Evolutionary conservation across 1,284 basidiomycete species (phyloP).

Genomic region (Albatrellus sp.): DNA sequence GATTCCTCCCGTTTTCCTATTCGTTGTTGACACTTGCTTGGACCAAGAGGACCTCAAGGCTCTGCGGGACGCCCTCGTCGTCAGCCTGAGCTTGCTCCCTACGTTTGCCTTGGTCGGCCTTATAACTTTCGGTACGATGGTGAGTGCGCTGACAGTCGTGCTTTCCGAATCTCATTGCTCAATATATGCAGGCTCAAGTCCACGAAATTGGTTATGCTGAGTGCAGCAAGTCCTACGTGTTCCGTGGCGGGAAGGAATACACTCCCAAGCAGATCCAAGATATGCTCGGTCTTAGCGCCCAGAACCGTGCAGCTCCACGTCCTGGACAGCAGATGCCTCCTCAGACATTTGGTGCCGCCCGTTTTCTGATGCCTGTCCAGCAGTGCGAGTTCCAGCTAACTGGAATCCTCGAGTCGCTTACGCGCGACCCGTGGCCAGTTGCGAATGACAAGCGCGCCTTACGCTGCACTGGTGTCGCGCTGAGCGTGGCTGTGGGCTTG

Average conservation of each 20-base stretch:
- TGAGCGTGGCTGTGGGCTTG: slow-evolving; percentile 91
- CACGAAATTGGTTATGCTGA: slow-evolving; percentile 96
- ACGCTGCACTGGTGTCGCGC: slow-evolving; percentile 90
- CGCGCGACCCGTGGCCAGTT: slow-evolving; percentile 95
- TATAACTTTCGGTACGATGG: slow-evolving; percentile 97
- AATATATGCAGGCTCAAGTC: slow-evolving; percentile 70
- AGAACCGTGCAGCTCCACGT: slow-evolving; percentile 68
- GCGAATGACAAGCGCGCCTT: slow-evolving; percentile 92
- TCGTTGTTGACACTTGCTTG: slow-evolving; percentile 95
- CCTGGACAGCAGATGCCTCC: slow-evolving; percentile 82
- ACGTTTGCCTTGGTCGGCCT: slow-evolving; percentile 91
- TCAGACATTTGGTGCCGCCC: slow-evolving; percentile 75
- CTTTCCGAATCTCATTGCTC: background rate
- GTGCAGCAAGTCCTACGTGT: slow-evolving; percentile 97
- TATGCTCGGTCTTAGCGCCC: slow-evolving; percentile 86
- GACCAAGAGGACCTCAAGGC: slow-evolving; percentile 96
- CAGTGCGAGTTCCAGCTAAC: slow-evolving; percentile 97
- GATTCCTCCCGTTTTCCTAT: slow-evolving; percentile 93
- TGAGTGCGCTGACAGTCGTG: slow-evolving; percentile 22
- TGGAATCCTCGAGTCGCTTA: slow-evolving; percentile 81
- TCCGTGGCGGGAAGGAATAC: slow-evolving; percentile 99
- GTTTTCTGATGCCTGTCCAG: slow-evolving; percentile 88
- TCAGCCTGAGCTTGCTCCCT: slow-evolving; percentile 87
- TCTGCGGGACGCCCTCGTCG: slow-evolving; percentile 83
- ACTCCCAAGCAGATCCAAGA: slow-evolving; percentile 95